Base-by-base conservation (phyloP, 2,329 filamentous ascomycete species). In the Fusarium protoensiforme region DNA sequence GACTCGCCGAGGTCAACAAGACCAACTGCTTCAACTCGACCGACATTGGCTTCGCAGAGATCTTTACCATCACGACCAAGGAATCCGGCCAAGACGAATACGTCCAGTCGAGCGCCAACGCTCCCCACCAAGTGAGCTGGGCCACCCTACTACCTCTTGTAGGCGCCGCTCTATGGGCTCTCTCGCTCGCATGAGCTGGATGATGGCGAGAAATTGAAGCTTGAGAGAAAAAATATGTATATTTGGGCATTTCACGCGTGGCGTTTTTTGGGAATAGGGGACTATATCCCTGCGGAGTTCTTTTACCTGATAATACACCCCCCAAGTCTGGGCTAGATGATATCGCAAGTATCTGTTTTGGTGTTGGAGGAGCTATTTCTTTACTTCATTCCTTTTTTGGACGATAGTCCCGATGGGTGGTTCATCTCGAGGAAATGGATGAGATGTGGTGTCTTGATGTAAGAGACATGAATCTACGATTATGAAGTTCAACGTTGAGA, bases 21-120 rank as follows among this genome's bases (percentile, higher is more conserved):
- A 88, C 90, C 16, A 98, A 98, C 84, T 98, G 96, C 87, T 95
- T 92, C 87, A 98, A 98, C 85, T 94, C 92, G 68, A 91, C 89
- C 53, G 86, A 94, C 64, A 91, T 98, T 76, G 89, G 89, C 72
- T 95, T 96, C 85, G 88, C 93, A 63, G 87, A 92, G 73, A 86
- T 98, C 73, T 98, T 94, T 86, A 91, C 92, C 67, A 87, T 92
- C 77, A 87, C 87, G 61, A 88, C 85, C 31, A 84, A 84, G 65
- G 79, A 81, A 22, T 81, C 85, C 18, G 83, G 82, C 71, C 76
- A 78, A 65, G 77, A 82, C 43, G 74, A 77, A 13, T 81, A 81
- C 70, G 71, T 77, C 48, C 20, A 80, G 41, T 76, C 79, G 64
- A 76, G 77, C 53, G 80, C 81, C 54, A 71, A 73, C 51, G 57